These are phyloP conservation scores for Scedosporium aurantiacum DNA, from an alignment of 2,329 filamentous ascomycete genomes.

Conservation along the genomic window DNA sequence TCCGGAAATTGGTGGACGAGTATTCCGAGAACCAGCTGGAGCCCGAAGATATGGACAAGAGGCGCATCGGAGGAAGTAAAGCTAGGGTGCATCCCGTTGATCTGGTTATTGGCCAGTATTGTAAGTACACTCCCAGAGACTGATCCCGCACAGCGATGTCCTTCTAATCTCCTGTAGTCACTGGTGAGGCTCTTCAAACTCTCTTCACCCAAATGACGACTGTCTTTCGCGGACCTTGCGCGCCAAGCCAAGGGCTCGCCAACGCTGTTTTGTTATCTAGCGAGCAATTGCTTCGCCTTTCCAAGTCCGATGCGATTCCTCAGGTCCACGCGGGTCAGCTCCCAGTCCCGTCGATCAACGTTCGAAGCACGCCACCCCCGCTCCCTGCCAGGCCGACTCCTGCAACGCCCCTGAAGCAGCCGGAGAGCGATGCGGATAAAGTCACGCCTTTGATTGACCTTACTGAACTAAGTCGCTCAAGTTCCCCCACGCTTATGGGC, in stretches of 20 bases:
- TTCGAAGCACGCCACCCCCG: slow-evolving; percentile 1
- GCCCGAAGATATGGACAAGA: slow-evolving; percentile 50
- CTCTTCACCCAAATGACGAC: slow-evolving; percentile 63
- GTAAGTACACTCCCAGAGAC: slow-evolving; percentile 37
- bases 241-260: slow-evolving; percentile 66
- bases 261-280: slow-evolving; percentile 61
- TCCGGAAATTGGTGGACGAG: slow-evolving; percentile 70
- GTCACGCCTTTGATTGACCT: not conserved
- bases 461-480: not conserved
- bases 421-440: not conserved
- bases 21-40: slow-evolving; percentile 63
- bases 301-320: not conserved
- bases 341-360: not conserved
- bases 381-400: slow-evolving; percentile 3
- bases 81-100: slow-evolving; percentile 40
- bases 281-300: slow-evolving; percentile 8
- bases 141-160: slow-evolving; percentile 13
- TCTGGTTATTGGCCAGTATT: slow-evolving; percentile 59
- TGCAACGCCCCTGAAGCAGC: not conserved
- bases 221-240: slow-evolving; percentile 49
- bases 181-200: slow-evolving; percentile 59
- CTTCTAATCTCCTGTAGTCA: slow-evolving; percentile 26
- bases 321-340: slow-evolving; percentile 3
- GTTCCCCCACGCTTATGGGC: slow-evolving; percentile 6
- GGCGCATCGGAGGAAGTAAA: slow-evolving; percentile 62